Percentiles rank a stretch among this genome's conserved stretches.
phyloP scores from a whole-genome alignment of 345 rosid genomes.

The Boechera retrofracta region DNA sequence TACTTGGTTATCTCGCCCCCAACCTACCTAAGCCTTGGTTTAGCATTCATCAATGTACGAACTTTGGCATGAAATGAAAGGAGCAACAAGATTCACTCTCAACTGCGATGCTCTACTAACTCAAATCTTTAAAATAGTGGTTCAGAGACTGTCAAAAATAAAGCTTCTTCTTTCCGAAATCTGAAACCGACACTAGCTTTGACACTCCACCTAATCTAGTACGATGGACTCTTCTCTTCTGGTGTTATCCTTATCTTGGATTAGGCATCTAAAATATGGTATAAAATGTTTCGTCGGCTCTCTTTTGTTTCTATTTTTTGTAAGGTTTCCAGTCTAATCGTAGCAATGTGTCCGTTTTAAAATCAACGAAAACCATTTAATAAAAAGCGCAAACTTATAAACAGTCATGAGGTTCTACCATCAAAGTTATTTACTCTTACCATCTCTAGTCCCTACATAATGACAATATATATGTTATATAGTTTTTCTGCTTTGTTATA shows the following conservation, averaged over 20 bases:
- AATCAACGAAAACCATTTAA: not conserved
- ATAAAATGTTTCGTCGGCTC: not conserved
- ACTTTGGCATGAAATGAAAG: not conserved
- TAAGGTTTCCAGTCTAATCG: not conserved
- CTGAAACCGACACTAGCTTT: not conserved
- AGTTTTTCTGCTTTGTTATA: no score
- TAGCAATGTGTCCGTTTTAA: not conserved
- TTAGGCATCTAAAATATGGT: not conserved
- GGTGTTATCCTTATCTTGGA: not conserved
- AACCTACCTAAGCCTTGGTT: not conserved
- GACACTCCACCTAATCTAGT: not conserved
- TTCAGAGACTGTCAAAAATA: not conserved
- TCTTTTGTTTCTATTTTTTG: not conserved
- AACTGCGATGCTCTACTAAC: not conserved
- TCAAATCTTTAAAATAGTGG: not conserved
- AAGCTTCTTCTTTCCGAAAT: not conserved
- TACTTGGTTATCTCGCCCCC: not conserved
- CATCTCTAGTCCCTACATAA: not conserved
- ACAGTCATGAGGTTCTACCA: not conserved
- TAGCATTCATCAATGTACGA: not conserved
- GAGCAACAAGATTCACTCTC: not conserved
- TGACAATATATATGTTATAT: conserved; percentile 3
- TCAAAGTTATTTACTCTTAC: not conserved
- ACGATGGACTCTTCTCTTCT: not conserved
- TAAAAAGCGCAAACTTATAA: not conserved